These are phyloP conservation scores for Aurifilum marmelostoma DNA, from an alignment of 2,329 filamentous ascomycete genomes.

Conservation along the genomic window DNA sequence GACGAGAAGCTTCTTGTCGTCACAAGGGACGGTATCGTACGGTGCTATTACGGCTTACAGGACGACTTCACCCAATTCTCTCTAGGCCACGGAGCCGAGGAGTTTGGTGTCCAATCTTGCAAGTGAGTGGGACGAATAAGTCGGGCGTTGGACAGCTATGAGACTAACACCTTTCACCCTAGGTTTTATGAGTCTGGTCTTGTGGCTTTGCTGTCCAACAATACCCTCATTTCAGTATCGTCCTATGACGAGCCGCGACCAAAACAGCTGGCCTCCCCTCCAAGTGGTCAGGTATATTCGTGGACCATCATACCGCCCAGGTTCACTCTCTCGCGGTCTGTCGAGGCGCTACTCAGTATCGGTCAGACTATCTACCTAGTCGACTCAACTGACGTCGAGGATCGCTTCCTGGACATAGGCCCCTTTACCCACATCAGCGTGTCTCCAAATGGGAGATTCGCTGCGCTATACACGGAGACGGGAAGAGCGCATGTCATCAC, in stretches of 20 bases:
- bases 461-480: conserved; percentile 83
- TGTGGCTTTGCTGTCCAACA: conserved; percentile 88
- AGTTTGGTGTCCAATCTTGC: conserved; percentile 85
- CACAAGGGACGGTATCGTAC: conserved; percentile 84
- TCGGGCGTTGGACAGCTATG: not conserved
- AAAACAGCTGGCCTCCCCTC: conserved; percentile 75
- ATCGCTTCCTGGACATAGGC: conserved; percentile 86
- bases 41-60: conserved; percentile 89
- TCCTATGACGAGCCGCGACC: conserved; percentile 90
- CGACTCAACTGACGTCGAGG: conserved; percentile 87
- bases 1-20: conserved; percentile 90
- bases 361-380: conserved; percentile 82
- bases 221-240: conserved; percentile 82
- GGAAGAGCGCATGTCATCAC: conserved; percentile 91
- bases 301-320: conserved; percentile 90
- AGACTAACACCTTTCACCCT: conserved; percentile 8
- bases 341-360: conserved; percentile 89
- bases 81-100: conserved; percentile 85
- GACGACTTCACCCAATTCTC: conserved; percentile 95
- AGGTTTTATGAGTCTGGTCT: conserved; percentile 89
- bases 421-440: conserved; percentile 90
- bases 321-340: conserved; percentile 86
- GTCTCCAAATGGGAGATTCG: conserved; percentile 87
- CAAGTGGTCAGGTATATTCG: conserved; percentile 78
- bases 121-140: conserved; percentile 45